Evolutionary conservation across 371 early-diverging fungal species (phyloP), one percentile per base, ranked within the genome.

Genomic region (Batrachochytrium dendrobatidis): DNA sequence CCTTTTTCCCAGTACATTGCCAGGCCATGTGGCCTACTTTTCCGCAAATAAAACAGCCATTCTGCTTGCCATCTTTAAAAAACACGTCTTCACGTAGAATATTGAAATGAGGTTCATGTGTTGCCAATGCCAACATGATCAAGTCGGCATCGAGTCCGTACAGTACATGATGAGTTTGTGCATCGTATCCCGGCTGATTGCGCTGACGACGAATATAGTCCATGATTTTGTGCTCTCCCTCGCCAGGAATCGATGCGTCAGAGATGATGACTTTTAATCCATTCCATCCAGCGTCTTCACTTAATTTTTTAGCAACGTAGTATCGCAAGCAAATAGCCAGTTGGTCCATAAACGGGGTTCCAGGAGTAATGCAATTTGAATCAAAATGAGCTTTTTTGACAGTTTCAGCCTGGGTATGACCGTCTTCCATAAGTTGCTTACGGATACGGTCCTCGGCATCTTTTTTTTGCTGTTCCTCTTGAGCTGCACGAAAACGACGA

Each of bases 181-280:
- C 85, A 66, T 95, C 83, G 65, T 94, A 85, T 35, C 85, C 85
- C 5, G 88, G 81, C 50, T 77, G 76, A 43, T 75, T 67, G 55
- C 95, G 81, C 64, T 92, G 90, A 3, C 83, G 80, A 31, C 99
- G 86, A 63, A 99, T 92, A 65, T 86, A 99, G 72, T 92, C 91
- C 94, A 98, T 96, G 65, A 99, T 95, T 74, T 99, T 99, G 73
- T 99, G 99, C 74, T 99, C 99, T 63, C 99, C 99, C 82, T 99
- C 99, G 62, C 99, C 99, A 18, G 99, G 96, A 5, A 96, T 97
- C 31, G 89, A 89, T 39, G 91, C 92, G 64, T 93, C 96, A 2
- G 95, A 94, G 26, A 99, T 80, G 56, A 99, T 88, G 18, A 96
- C 86, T 68, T 92, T 89, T 39, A 39, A 12, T 15, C 39, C 39